These are phyloP conservation scores for Raffaelea deltoideospora DNA, from an alignment of 2,329 filamentous ascomycete species.

Conservation along the genomic window DNA sequence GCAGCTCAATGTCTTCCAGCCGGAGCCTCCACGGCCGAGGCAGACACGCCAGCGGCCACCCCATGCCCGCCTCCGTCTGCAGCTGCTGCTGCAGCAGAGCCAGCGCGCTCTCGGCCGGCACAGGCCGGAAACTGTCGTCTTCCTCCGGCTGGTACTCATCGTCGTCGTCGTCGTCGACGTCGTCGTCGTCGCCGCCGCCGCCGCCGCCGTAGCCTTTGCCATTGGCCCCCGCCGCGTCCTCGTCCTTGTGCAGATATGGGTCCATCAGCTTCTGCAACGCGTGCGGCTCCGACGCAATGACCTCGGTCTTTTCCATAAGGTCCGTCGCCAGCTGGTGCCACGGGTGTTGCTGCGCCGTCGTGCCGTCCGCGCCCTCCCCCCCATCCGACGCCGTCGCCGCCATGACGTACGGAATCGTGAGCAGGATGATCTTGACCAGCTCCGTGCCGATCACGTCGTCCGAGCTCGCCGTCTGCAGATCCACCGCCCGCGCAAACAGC, in stretches of 20 bases:
- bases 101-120: conserved; percentile 54
- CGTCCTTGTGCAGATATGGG: conserved; percentile 45
- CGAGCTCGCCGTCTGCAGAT: conserved; percentile 81
- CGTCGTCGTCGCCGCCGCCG: background rate
- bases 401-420: conserved; percentile 86
- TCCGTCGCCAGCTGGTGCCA: conserved; percentile 60
- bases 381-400: conserved; percentile 42
- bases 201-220: conserved; percentile 1
- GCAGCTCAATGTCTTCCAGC: conserved; percentile 42
- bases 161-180: background rate
- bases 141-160: conserved; percentile 20
- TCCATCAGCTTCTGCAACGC: conserved; percentile 74
- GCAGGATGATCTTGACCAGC: conserved; percentile 88
- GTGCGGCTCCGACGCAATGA: conserved; percentile 81
- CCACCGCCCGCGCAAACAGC: conserved; percentile 81
- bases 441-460: conserved; percentile 82
- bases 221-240: background rate
- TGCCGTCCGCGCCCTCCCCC: background rate
- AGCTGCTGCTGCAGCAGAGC: conserved; percentile 76
- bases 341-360: conserved; percentile 21
- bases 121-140: conserved; percentile 45
- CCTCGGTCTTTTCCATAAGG: conserved; percentile 84
- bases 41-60: conserved; percentile 59
- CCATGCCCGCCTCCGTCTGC: conserved; percentile 55
- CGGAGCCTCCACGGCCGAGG: conserved; percentile 55